These are phyloP conservation scores for Lactarius deliciosus DNA, from an alignment of 768 basidiomycete genomes.

Conservation along the genomic window DNA sequence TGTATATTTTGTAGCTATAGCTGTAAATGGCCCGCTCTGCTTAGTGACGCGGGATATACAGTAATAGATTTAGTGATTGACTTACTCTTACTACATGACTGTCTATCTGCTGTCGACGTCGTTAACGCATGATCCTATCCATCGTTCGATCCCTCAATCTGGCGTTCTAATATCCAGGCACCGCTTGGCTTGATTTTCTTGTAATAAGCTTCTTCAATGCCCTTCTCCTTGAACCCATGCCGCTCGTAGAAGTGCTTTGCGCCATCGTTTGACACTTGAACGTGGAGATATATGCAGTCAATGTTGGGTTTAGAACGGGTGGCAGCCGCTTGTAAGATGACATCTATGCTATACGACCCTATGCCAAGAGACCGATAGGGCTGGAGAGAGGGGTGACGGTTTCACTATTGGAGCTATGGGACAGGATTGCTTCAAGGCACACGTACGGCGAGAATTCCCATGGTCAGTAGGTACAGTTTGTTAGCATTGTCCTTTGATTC, in stretches of 20 bases:
- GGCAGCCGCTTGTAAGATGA: constrained; percentile 63
- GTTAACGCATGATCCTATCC: not conserved
- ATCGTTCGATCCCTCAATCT: constrained; percentile 42
- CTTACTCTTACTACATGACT: constrained; percentile 9
- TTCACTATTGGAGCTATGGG: constrained; percentile 3
- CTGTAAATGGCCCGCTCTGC: constrained; percentile 17
- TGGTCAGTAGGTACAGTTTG: constrained; percentile 83
- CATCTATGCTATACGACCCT: constrained; percentile 70
- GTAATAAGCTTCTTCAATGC: constrained; percentile 75
- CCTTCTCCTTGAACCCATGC: constrained; percentile 73
- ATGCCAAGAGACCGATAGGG: constrained; percentile 81
- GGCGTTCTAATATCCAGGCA: constrained; percentile 84
- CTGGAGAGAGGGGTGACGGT: constrained; percentile 39
- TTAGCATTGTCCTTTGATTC: constrained; percentile 61
- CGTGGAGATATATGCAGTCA: constrained; percentile 75
- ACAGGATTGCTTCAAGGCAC: constrained; percentile 4
- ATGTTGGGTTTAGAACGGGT: constrained; percentile 61
- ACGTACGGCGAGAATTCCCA: constrained; percentile 85
- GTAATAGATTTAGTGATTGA: constrained; percentile 20
- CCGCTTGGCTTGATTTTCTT: constrained; percentile 83
- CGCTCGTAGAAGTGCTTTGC: constrained; percentile 83
- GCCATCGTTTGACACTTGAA: constrained; percentile 76
- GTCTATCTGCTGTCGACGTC: not conserved
- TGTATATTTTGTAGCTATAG: constrained; percentile 27
- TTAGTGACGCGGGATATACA: constrained; percentile 18